phyloP scores from a whole-genome alignment of 2,329 filamentous ascomycete species.

The Albophoma yamanashiensis region DNA sequence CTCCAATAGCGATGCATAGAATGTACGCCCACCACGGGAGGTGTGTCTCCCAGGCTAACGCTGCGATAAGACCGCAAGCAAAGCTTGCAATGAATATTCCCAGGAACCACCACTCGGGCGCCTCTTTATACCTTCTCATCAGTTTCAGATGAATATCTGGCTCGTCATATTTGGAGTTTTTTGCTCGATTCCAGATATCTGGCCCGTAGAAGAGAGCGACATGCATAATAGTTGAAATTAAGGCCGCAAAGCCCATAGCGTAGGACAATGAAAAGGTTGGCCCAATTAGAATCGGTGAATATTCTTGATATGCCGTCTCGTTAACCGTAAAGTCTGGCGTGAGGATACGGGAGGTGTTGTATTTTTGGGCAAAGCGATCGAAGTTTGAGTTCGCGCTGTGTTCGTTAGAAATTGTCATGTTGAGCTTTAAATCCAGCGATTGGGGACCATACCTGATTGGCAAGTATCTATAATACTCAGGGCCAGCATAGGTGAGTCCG shows the following conservation, averaged over 20 bases:
- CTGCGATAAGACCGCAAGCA: conserved; percentile 30
- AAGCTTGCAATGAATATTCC: conserved; percentile 34
- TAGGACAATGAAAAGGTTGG: conserved; percentile 45
- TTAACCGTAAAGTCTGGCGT: conserved; percentile 40
- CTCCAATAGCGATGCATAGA: conserved; percentile 26
- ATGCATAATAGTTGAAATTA: conserved; percentile 42
- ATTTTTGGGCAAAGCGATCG: conserved; percentile 47
- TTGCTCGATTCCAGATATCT: conserved; percentile 28
- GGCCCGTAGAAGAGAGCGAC: conserved; percentile 39
- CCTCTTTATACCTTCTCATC: conserved; percentile 45
- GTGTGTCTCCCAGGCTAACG: conserved; percentile 25
- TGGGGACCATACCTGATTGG: conserved; percentile 23
- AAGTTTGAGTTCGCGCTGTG: conserved; percentile 42
- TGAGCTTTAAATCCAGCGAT: neutral
- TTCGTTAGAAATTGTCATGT: neutral
- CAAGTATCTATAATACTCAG: conserved; percentile 42
- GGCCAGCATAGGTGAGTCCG: conserved; percentile 38
- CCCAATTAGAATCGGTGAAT: conserved; percentile 44
- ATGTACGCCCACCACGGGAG: conserved; percentile 33
- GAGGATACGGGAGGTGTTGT: conserved; percentile 47
- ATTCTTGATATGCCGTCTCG: conserved; percentile 42
- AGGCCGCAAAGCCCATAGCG: conserved; percentile 45
- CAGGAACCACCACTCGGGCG: conserved; percentile 47
- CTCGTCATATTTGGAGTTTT: conserved; percentile 25
- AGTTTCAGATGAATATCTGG: conserved; percentile 41